These are phyloP conservation scores for Boletus rex-veris DNA, from an alignment of 768 basidiomycete genomes.

Conservation along the genomic window DNA sequence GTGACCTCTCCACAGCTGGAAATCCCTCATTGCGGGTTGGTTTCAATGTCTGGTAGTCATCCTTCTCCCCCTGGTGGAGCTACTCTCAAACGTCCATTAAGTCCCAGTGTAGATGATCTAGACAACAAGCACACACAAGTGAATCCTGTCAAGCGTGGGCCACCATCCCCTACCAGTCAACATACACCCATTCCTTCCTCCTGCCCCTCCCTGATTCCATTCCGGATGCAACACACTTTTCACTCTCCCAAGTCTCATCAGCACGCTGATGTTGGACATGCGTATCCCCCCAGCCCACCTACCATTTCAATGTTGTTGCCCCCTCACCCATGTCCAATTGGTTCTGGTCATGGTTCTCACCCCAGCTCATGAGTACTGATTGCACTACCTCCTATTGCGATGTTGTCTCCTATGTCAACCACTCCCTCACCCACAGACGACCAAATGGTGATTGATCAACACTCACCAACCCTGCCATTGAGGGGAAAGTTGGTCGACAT, in stretches of 20 bases:
- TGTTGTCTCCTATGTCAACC: slow-evolving; percentile 59
- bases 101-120: too few species aligned
- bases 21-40: too few species aligned
- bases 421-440: slow-evolving; percentile 50
- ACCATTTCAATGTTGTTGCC: slow-evolving; percentile 60
- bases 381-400: slow-evolving; percentile 67
- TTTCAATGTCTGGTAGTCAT: too few species aligned
- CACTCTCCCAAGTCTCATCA: slow-evolving; percentile 70
- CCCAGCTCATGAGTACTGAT: slow-evolving; percentile 38
- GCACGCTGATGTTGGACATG: slow-evolving; percentile 22
- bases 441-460: slow-evolving; percentile 34
- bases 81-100: too few species aligned
- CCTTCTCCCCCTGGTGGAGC: too few species aligned
- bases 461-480: slow-evolving; percentile 48
- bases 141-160: too few species aligned
- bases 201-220: too few species aligned
- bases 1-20: too few species aligned
- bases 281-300: slow-evolving; percentile 48
- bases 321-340: slow-evolving; percentile 72
- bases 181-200: too few species aligned
- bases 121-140: too few species aligned
- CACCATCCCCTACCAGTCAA: too few species aligned
- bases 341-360: slow-evolving; percentile 46
- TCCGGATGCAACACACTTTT: slow-evolving; percentile 50
- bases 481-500: slow-evolving; percentile 53